Evolutionary conservation across 2,329 filamentous ascomycete species (phyloP), one percentile per base, ranked within the genome.

Genomic region (Fusarium abutilonis): DNA sequence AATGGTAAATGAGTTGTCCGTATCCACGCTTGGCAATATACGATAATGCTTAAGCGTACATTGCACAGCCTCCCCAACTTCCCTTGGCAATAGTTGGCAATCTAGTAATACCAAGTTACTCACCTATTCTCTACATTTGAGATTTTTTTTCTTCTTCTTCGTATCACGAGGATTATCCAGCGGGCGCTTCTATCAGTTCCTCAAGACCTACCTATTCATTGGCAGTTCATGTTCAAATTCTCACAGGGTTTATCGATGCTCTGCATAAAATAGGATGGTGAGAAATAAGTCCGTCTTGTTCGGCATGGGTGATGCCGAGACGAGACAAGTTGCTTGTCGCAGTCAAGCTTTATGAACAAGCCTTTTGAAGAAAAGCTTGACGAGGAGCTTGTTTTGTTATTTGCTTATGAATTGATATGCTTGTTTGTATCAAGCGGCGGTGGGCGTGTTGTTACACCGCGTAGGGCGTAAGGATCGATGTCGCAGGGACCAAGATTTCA

Each of bases 1-100:
- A n/a, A 13, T n/a, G 9, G 11, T 14, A 28, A 15, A 41, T 64
- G 55, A 64, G 61, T 65, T 64, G 61, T 58, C 40, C 45, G 34
- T 56, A 31, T 36, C 56, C 61, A 57, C 52, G 36, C 63, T 66
- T 66, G 63, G 63, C 63, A 66, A 56, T 66, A 60, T 46, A 66
- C 56, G 56, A 50, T 32, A 43, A 60, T 47, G 47, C 35, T 36
- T 31, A 42, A 40, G 47, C 36, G 34, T 52, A 44, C 44, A 52
- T 47, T 50, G 54, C 47, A 60, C 47, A 63, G 63, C 62, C 63
- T 58, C 54, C 47, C 47, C 34, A n/a, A 38, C 11, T 45, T 40
- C 19, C 49, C 63, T 60, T 60, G 56, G 56, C 56, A 38, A 29
- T 9, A 9, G 28, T 52, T 52, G 50, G 50, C 42, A 26, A 13